Evolutionary conservation across 768 basidiomycete species (phyloP).

Genomic region (Suillus subalutaceus): DNA sequence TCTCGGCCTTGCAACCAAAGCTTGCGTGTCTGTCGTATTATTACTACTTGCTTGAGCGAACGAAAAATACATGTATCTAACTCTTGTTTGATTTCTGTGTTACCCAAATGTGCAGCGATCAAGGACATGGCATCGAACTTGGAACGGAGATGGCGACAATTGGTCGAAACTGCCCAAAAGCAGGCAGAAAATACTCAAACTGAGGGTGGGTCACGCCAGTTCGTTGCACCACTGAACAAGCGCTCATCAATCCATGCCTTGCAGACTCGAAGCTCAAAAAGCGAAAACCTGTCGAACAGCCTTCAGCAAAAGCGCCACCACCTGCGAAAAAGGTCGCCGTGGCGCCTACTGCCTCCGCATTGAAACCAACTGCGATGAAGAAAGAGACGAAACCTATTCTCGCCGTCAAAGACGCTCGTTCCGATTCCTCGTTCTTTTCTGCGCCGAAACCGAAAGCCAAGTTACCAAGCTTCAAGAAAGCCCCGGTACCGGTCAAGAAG

Average conservation of each 20-base stretch:
- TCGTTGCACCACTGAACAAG: slow-evolving; percentile 26
- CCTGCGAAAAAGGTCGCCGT: slow-evolving; percentile 71
- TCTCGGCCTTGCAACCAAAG: slow-evolving; percentile 29
- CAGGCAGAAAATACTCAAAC: slow-evolving; percentile 41
- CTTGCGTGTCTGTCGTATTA: slow-evolving; percentile 35
- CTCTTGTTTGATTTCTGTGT: slow-evolving; percentile 47
- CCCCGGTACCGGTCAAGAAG: slow-evolving; percentile 51
- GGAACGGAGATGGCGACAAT: slow-evolving; percentile 79
- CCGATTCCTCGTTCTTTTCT: slow-evolving; percentile 88
- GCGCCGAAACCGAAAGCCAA: slow-evolving; percentile 84
- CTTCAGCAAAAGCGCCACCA: slow-evolving; percentile 49
- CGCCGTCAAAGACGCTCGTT: slow-evolving; percentile 74
- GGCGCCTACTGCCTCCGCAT: slow-evolving; percentile 20
- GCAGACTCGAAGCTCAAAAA: slow-evolving; percentile 70
- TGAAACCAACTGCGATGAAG: slow-evolving; percentile 49
- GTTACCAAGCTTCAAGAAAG: slow-evolving; percentile 87
- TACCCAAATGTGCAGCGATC: slow-evolving; percentile 65
- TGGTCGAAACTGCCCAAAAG: slow-evolving; percentile 58
- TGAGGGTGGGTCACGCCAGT: slow-evolving; percentile 79
- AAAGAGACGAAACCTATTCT: slow-evolving; percentile 50
- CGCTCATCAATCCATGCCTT: slow-evolving; percentile 24
- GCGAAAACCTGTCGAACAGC: slow-evolving; percentile 64
- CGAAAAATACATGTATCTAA: slow-evolving; percentile 64
- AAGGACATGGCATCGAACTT: slow-evolving; percentile 92
- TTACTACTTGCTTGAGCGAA: slow-evolving; percentile 30